phyloP scores from a whole-genome alignment of 441 rosid species.

The Jatropha multifida region DNA sequence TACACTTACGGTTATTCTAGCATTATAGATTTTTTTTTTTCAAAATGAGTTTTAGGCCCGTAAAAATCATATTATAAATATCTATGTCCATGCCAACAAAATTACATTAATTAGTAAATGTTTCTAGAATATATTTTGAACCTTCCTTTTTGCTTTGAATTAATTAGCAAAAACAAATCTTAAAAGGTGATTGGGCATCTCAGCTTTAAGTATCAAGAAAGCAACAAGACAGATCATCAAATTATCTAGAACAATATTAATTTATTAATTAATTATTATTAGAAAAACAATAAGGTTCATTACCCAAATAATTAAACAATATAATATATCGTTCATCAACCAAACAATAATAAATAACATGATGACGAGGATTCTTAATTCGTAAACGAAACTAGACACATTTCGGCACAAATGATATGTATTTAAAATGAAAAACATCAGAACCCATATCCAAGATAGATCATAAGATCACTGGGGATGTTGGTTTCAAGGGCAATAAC shows the following conservation, averaged over 20 bases:
- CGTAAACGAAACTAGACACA: no score
- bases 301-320: neutral
- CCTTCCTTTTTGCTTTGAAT: neutral
- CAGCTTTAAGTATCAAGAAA: neutral
- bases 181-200: constrained; percentile 2
- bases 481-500: constrained; percentile 32
- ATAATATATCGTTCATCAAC: constrained; percentile 7
- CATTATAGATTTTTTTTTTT: no score
- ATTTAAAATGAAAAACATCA: constrained; percentile 27
- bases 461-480: constrained; percentile 40
- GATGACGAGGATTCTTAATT: neutral
- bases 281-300: neutral
- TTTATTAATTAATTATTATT: neutral
- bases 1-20: no score
- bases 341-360: neutral
- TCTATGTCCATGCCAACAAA: no score
- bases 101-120: neutral
- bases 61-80: no score
- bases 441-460: constrained; percentile 45
- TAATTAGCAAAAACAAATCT: neutral
- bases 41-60: no score
- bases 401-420: neutral
- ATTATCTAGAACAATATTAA: neutral
- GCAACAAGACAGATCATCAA: constrained; percentile 11
- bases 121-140: neutral